Percentiles rank a stretch among this genome's conserved stretches.
Conservation (phyloP, 257 asterid genomes). For the Thymus mandschuricus region DNA sequence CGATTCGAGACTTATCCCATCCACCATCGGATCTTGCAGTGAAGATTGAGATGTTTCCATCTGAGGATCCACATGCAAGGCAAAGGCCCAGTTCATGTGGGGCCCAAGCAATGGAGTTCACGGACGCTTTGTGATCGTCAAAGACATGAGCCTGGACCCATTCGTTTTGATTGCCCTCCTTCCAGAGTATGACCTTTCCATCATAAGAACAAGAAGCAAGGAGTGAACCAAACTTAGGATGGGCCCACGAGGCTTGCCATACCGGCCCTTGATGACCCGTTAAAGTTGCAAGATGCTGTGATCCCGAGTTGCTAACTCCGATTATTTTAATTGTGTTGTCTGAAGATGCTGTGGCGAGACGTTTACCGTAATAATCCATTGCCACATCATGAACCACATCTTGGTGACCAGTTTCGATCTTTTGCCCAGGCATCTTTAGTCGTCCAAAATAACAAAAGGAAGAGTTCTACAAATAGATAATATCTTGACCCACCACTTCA, state of each 20-base stretch:
- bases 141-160: constrained; percentile 63
- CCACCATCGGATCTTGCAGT: constrained; percentile 59
- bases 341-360: constrained; percentile 80
- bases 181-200: constrained; percentile 75
- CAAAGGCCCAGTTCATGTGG: constrained; percentile 73
- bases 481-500: background rate
- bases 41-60: constrained; percentile 67
- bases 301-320: constrained; percentile 58
- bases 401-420: constrained; percentile 75
- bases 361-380: constrained; percentile 80
- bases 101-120: constrained; percentile 76
- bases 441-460: constrained; percentile 6
- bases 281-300: constrained; percentile 72
- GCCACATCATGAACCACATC: constrained; percentile 68
- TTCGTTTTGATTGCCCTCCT: constrained; percentile 62
- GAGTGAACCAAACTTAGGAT: constrained; percentile 76
- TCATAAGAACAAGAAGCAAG: constrained; percentile 82
- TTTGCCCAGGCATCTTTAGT: constrained; percentile 66
- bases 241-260: constrained; percentile 86
- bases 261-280: constrained; percentile 78
- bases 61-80: constrained; percentile 77
- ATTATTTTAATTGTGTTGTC: constrained; percentile 65
- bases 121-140: constrained; percentile 70
- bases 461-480: constrained; percentile 16
- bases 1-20: constrained; percentile 70